Evolutionary conservation across 768 basidiomycete genomes (phyloP), one percentile per base, ranked within the genome.

Genomic region (Albatrellus ellisii): DNA sequence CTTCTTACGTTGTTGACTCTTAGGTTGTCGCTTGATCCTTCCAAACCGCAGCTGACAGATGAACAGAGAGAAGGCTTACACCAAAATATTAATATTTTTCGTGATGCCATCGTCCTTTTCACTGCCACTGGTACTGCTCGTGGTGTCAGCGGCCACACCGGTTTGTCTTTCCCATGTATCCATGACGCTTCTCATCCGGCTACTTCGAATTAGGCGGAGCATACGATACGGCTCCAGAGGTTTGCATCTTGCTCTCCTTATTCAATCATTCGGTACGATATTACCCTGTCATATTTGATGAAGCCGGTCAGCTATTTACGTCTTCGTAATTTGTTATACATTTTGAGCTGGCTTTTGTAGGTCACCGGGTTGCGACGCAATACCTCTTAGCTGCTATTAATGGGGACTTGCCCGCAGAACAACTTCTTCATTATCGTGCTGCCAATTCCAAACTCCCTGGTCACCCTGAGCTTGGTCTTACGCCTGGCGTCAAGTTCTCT

Each of bases 401-500:
- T 26, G 85, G 85, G 0, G 56, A 73, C 20, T 43, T 90, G 26
- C 75, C 84, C 9, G 63, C 70, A 2, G 82, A 84, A 52, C 83
- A 89, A 27, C 74, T 91, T 36, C 62, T 91, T 3, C 79, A 81
- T 56, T 91, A 91, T 60, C 82, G 88, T 39, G 81, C 77, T 54
- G 88, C 88, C 44, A 72, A 88, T 60, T 81, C 85, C 26, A 80
- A 82, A 53, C 78, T 91, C 26, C 88, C 88, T 2, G 88, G 87
- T 11, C 88, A 91, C 54, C 88, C 88, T 11, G 88, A 90, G 61
- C 68, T 90, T 6, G 88, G 88, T 18, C 67, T 90, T 45, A 90
- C 88, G 0, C 88, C 88, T n/a, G 88, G 88, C 22, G 75, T 91
- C 62, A 87, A 88, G 61, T 91, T 91, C 63, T 89, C 87, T 2